phyloP scores from a whole-genome alignment of 2,329 filamentous ascomycete genomes.

The Canariomyces notabilis region DNA sequence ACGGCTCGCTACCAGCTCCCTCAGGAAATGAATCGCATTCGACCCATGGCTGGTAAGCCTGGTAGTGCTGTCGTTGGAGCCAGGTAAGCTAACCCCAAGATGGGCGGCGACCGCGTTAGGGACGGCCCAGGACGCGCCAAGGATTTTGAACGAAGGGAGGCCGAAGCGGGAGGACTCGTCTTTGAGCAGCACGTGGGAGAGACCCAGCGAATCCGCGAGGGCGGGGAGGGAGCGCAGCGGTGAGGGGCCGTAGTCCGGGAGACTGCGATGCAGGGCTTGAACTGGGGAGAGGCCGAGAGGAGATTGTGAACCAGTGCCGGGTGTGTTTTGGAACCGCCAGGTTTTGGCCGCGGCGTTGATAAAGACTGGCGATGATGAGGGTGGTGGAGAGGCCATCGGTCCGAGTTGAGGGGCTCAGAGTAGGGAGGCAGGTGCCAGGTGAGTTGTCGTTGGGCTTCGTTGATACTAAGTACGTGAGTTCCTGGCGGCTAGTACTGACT shows the following conservation, averaged over 20 bases:
- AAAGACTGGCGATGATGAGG: background rate
- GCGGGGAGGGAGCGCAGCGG: conserved; percentile 46
- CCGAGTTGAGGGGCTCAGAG: no score
- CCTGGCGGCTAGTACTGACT: no score
- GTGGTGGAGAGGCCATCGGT: no score
- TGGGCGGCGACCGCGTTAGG: conserved; percentile 50
- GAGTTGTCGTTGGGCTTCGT: no score
- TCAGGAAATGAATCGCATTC: no score
- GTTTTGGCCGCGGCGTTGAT: background rate
- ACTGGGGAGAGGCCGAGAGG: background rate
- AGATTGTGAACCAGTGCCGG: no score
- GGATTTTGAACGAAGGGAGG: conserved; percentile 72
- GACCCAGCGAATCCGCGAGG: conserved; percentile 53
- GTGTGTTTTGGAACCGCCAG: background rate
- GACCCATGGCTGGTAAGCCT: no score
- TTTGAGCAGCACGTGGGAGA: conserved; percentile 60
- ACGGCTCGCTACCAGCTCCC: no score
- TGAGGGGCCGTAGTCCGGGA: conserved; percentile 54
- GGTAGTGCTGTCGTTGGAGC: conserved; percentile 17
- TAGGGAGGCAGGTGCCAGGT: no score
- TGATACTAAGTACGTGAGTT: no score
- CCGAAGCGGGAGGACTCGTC: conserved; percentile 65
- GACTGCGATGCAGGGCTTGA: conserved; percentile 48
- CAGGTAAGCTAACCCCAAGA: conserved; percentile 27
- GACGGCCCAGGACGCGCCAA: conserved; percentile 71